A percentile compares a stretch with the other conserved stretches of the same genome.
phyloP scores from a whole-genome alignment of 441 rosid genomes.

The Hypseocharis bilobata region DNA sequence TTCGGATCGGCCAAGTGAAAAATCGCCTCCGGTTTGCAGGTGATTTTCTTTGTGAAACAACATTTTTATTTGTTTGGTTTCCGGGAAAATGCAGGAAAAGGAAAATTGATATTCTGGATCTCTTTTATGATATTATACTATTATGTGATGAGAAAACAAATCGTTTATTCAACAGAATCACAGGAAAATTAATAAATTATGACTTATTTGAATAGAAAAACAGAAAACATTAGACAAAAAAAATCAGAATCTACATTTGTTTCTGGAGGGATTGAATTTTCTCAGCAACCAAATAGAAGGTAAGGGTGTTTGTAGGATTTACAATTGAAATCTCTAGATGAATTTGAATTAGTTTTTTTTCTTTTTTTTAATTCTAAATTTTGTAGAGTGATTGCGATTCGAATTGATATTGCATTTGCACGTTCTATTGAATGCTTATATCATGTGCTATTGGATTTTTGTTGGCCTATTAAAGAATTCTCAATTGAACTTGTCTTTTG shows the following conservation, averaged over 20 bases:
- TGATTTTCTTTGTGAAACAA: not conserved
- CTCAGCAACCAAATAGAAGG: constrained; percentile 4
- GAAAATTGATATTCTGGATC: not conserved
- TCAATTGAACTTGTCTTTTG: not conserved
- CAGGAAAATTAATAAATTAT: no score
- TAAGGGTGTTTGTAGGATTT: not conserved
- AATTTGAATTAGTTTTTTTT: not conserved
- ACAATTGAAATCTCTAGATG: not conserved
- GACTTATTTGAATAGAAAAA: not conserved
- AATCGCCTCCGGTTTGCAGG: constrained; percentile 2
- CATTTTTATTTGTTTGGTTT: not conserved
- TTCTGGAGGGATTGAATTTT: not conserved
- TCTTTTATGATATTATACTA: not conserved
- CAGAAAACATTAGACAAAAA: no score
- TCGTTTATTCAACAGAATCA: not conserved
- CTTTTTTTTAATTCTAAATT: not conserved
- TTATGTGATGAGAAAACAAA: not conserved
- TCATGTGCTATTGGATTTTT: not conserved
- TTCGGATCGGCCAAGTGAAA: not conserved
- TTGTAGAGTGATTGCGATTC: not conserved
- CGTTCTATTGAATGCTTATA: not conserved
- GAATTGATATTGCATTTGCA: not conserved
- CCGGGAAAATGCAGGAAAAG: constrained; percentile 2
- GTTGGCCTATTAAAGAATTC: not conserved
- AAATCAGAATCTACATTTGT: not conserved